These are phyloP conservation scores for Cladosporium colombiae DNA, from an alignment of 2,329 filamentous ascomycete species.

Conservation along the genomic window DNA sequence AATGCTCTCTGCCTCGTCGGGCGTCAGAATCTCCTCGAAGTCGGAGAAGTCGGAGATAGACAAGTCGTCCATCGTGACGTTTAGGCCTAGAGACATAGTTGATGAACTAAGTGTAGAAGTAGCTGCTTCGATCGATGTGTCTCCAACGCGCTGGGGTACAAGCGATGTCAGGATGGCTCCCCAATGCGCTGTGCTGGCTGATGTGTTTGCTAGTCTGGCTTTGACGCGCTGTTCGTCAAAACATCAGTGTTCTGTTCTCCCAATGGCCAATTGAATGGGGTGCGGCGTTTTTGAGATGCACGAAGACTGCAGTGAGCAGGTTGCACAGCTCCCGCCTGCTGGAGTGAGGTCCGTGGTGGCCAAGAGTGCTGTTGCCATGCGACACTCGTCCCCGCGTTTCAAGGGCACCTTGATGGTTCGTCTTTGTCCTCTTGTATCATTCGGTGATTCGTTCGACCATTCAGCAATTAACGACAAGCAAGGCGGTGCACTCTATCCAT, in stretches of 20 bases:
- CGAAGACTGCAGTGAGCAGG: background rate
- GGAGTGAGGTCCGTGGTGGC: background rate
- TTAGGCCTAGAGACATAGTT: background rate
- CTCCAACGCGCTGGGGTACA: background rate
- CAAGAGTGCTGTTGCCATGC: background rate
- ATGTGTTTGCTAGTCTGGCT: background rate
- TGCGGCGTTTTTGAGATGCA: background rate
- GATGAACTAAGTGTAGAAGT: background rate
- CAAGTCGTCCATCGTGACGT: slow-evolving; percentile 5
- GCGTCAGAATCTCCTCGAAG: slow-evolving; percentile 17
- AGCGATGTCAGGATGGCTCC: background rate
- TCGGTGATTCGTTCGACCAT: background rate
- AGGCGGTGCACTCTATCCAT: background rate
- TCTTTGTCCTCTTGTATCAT: background rate
- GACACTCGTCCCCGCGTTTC: background rate
- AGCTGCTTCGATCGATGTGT: background rate
- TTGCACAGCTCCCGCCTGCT: background rate
- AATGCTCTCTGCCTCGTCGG: slow-evolving; percentile 10
- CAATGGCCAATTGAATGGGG: background rate
- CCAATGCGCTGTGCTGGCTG: background rate
- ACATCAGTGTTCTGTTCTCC: background rate
- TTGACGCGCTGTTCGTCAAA: background rate
- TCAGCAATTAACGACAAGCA: background rate
- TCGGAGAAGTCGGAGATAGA: slow-evolving; percentile 12
- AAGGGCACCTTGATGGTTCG: background rate